Base-by-base conservation (phyloP, 2,329 filamentous ascomycete species). In the Bipolaris zeicola region DNA sequence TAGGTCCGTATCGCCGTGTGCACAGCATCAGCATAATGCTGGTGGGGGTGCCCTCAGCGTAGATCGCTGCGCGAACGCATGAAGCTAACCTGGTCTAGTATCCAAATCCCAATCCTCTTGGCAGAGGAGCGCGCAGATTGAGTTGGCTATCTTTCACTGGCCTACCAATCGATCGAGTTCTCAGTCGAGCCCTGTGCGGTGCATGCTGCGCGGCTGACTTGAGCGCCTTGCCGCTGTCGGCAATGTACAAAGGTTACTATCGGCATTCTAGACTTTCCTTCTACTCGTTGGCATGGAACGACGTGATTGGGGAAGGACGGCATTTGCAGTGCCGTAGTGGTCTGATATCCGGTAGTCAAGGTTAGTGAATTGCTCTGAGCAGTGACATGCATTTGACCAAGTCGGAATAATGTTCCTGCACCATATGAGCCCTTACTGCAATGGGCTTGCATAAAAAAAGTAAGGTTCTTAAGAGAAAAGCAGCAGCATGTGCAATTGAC, bases 51-150 rank as follows among this genome's bases (percentile, higher is more conserved):
- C 42, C 63, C 62, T 66, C 59, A 53, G 24, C 48, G 39, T 56
- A 63, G 58, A 64, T 66, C 55, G 57, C 64, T 56, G 55, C 57
- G 46, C 68, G 33, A 51, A 64, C 67, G 26, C 61, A 44, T 71
- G 69, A 63, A 60, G 60, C 48, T 66, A 67, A 60, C 71, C 71
- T 41, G 66, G 67, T 55, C 47, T 22, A 63, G 73, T 75, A 74
- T 73, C 46, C 39, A 60, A 70, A 60, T 72, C 71, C 70, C 64
- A 64, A 53, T 45, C 28, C 34, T 38, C 62, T 66, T 64, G 65
- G 63, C 67, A 60, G 43, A 52, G 42, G 55, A 31, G 33, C 31
- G 43, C 42, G 44, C 24, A 34, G 41, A 39, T 55, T 54, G 50
- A 48, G 48, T 39, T 59, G 55, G 43, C 44, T 46, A 50, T 20